These are phyloP conservation scores for Septoria linicola DNA, from an alignment of 2,329 filamentous ascomycete genomes.

Conservation along the genomic window DNA sequence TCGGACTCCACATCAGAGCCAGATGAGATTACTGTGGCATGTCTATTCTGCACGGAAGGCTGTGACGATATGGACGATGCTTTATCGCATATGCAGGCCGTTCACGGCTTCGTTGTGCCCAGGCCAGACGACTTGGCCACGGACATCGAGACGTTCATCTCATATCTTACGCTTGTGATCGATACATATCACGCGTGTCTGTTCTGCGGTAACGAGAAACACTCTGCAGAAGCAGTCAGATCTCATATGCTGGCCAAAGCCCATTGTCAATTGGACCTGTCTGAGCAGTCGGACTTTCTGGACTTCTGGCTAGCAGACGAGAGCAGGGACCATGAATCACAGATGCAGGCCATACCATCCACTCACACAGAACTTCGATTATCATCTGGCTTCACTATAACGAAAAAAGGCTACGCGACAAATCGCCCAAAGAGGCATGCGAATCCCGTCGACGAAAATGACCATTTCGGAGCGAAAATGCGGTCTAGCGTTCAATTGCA, in stretches of 20 bases:
- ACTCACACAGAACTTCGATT: constrained; percentile 16
- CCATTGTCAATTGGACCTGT: constrained; percentile 43
- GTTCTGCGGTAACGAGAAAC: constrained; percentile 48
- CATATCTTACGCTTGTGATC: constrained; percentile 52
- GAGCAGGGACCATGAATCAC: not conserved
- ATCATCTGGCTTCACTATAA: constrained; percentile 17
- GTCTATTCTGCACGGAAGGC: constrained; percentile 43
- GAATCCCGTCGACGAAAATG: not conserved
- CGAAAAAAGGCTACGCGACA: constrained; percentile 4
- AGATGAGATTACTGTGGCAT: too few species aligned
- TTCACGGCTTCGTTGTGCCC: constrained; percentile 46
- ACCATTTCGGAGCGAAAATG: not conserved
- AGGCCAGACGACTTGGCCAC: constrained; percentile 40
- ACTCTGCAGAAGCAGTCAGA: constrained; percentile 48
- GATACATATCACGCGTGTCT: constrained; percentile 53
- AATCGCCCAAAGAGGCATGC: constrained; percentile 4
- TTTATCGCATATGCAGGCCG: constrained; percentile 50
- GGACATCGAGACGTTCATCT: constrained; percentile 50
- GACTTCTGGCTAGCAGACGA: constrained; percentile 20
- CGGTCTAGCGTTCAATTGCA: too few species aligned
- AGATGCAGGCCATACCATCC: not conserved
- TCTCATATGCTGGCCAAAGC: constrained; percentile 54
- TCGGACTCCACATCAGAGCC: too few species aligned
- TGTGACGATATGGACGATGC: constrained; percentile 40
- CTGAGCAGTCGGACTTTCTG: constrained; percentile 20